Percentiles rank a stretch among this genome's conserved stretches.
These are phyloP conservation scores for Botrytis fragariae DNA, from an alignment of 2,329 filamentous ascomycete genomes.

Conservation along the genomic window DNA sequence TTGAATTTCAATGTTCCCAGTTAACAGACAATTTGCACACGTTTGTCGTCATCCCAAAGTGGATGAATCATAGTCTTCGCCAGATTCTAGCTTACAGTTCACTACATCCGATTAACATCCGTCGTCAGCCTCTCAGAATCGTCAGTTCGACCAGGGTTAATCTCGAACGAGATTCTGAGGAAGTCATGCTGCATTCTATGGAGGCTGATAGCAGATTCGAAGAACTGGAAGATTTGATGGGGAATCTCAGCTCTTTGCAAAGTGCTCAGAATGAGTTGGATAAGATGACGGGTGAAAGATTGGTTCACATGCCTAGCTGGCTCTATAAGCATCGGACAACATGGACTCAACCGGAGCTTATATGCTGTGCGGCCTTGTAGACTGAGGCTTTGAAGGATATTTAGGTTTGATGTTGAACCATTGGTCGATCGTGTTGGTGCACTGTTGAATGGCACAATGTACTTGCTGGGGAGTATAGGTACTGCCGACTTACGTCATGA, in stretches of 20 bases:
- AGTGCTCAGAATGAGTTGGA: background rate
- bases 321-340: background rate
- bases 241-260: background rate
- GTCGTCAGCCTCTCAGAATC: background rate
- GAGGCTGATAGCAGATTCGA: background rate
- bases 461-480: too few relatives aligned
- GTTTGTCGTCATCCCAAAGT: background rate
- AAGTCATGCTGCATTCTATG: background rate
- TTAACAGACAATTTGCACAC: accelerated
- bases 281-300: too few relatives aligned
- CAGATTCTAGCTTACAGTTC: background rate
- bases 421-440: background rate
- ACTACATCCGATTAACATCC: background rate
- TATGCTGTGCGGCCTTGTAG: background rate
- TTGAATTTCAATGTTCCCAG: background rate
- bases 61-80: background rate
- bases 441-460: background rate
- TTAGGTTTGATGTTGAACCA: too few relatives aligned
- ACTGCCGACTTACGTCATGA: background rate
- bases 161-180: background rate
- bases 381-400: accelerated
- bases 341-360: background rate
- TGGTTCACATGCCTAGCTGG: background rate
- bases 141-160: background rate
- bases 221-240: background rate